Percentiles rank a stretch among this genome's conserved stretches.
Conservation (phyloP, 306 rosid genomes). For the Sophora flavescens region DNA sequence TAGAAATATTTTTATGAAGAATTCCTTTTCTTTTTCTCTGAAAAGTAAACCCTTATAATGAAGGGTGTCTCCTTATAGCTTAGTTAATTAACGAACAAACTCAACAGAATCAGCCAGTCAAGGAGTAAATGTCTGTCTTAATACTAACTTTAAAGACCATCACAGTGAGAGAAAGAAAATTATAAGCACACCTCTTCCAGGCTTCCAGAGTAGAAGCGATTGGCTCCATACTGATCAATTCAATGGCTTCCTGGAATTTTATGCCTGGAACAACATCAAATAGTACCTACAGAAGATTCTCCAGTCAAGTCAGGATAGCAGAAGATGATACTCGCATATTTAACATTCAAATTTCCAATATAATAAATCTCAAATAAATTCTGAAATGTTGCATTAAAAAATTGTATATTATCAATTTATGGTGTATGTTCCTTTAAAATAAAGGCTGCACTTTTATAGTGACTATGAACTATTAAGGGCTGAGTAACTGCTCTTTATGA, state of each 20-base stretch:
- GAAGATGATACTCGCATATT: constrained; percentile 40
- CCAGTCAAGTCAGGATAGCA: constrained; percentile 45
- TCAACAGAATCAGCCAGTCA: constrained; percentile 36
- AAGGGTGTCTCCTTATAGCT: constrained; percentile 13
- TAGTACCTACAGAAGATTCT: constrained; percentile 76
- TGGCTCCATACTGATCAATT: constrained; percentile 90
- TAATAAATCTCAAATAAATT: constrained; percentile 40
- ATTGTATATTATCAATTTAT: neutral
- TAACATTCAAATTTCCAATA: constrained; percentile 39
- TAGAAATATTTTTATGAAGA: neutral
- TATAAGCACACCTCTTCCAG: constrained; percentile 73
- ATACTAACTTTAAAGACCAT: constrained; percentile 7
- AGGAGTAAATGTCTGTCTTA: constrained; percentile 24
- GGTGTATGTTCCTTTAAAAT: constrained; percentile 27
- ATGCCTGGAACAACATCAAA: constrained; percentile 98
- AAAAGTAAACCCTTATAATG: neutral
- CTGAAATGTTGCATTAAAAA: constrained; percentile 30
- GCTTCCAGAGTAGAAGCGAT: constrained; percentile 77
- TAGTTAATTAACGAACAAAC: constrained; percentile 23
- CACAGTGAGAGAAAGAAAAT: constrained; percentile 29
- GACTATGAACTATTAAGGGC: constrained; percentile 28
- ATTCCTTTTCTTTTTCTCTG: neutral
- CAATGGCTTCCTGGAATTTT: constrained; percentile 87
- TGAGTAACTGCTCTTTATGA: constrained; percentile 26
- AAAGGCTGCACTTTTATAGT: constrained; percentile 10